Base-by-base conservation (phyloP, 106 monocot genomes). In the Xerophyta viscosa region DNA sequence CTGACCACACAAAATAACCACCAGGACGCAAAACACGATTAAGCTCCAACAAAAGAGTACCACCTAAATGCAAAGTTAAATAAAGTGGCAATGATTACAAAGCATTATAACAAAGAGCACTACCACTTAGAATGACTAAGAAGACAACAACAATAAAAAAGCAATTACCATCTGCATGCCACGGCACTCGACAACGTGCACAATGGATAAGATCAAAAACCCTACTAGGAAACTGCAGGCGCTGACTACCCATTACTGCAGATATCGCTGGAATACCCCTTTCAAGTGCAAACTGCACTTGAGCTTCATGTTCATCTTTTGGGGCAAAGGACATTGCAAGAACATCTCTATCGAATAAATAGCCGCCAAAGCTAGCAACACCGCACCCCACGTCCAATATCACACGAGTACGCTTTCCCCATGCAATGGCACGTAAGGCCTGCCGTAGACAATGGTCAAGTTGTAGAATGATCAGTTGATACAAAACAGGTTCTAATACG, bases 271-370 rank as follows among this genome's bases (percentile, higher is more conserved):
- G 91, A 63, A 91, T 91, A 54, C 91, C 91, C 69, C 91, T 91
- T 67, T 91, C 91, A 46, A 91, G 81, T 22, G 91, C 91, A 70
- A 91, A 86, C 50, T 91, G 91, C 28, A 91, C 86, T 64, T 91
- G 91, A 23, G 91, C 86, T 69, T 91, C 91, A 62, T 91, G 91
- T 66, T 91, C 91, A 73, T 91, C 91, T 66, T 91, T 91, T 13
- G 91, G 91, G 52, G 91, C 91, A 64, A 91, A 91, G 18, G 91
- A 91, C 91, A 91, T 86, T 6, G 86, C 60, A 58, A 86, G 64
- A 19, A 79, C 86, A 49, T 86, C 81, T 67, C 66, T 81, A 1
- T 91, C 91, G 60, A 86, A 91, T 36, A 82, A 69, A 61, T 64
- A 82, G 0, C 91, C 91, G 15, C 91, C 91, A 61, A 91, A 91